Percentiles rank a stretch among this genome's conserved stretches.
Conservation (phyloP, 495 filamentous ascomycete genomes). For the Podospora conica region DNA sequence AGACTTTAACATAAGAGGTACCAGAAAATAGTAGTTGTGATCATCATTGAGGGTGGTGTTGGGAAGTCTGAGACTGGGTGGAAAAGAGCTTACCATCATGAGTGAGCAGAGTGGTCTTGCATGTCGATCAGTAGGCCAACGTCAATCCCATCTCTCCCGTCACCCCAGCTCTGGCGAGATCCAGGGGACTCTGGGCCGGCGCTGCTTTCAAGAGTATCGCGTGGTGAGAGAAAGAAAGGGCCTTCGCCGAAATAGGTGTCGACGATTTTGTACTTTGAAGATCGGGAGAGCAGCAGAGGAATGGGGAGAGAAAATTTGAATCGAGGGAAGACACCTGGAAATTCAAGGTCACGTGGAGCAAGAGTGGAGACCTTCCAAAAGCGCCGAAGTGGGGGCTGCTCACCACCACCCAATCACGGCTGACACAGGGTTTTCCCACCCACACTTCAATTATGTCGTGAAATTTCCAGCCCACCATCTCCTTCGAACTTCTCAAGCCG, state of each 20-base stretch:
- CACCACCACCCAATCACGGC: constrained; percentile 12
- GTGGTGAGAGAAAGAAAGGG: background rate
- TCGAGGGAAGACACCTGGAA: background rate
- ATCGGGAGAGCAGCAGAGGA: background rate
- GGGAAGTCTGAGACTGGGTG: background rate
- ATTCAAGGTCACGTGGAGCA: background rate
- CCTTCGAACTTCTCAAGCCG: background rate
- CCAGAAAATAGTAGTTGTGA: constrained; percentile 47
- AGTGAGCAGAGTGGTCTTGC: background rate
- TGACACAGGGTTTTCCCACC: constrained; percentile 13
- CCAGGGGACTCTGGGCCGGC: background rate
- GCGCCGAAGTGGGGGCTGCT: background rate
- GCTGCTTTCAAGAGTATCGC: background rate
- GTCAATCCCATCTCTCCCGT: background rate
- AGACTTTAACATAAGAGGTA: constrained; percentile 59
- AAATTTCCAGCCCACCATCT: constrained; percentile 16
- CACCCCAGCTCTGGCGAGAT: background rate
- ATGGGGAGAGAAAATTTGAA: background rate
- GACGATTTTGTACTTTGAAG: background rate
- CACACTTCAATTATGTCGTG: constrained; percentile 10
- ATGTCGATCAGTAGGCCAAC: background rate
- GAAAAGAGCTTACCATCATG: constrained; percentile 13
- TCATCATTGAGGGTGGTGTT: constrained; percentile 41
- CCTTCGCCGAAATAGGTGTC: background rate
- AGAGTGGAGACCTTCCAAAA: background rate